Evolutionary conservation across 164 flowering plant species (phyloP), one percentile per base, ranked within the genome.

Genomic region (Platanus orientalis): DNA sequence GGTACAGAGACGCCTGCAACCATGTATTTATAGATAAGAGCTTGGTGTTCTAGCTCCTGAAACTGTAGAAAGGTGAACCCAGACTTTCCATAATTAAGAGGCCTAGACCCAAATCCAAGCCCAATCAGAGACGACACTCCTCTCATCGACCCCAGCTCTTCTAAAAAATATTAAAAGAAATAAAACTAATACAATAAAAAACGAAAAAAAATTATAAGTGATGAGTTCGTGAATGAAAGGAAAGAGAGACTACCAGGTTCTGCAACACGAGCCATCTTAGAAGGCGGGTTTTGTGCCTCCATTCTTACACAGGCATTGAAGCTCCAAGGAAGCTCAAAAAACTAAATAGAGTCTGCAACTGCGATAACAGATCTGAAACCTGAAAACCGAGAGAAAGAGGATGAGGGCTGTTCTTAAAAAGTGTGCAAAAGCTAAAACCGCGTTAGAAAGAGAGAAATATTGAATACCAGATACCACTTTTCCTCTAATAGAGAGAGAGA

Each of bases 41-140:
- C 45, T 61, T 79, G 82, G 7, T 64, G 77, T 60, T 71, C 69
- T 6, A 79, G 73, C 53, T 78, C 82, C 45, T 70, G 75, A 25
- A 73, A 21, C 57, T 79, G 82, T 39, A 69, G 39, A 57, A 66
- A 40, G 0, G 79, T 73, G 67, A 79, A 79, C 23, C 75, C 78
- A 29, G 64, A 16, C 56, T 53, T 53, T 53, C 26, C 44, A 57
- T 20, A 16, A 6, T 10, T 11, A 57, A 23, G n/a, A n/a, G n/a
- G 26, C 23, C 60, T 25, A 57, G 45, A 26, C 27, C 60, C 42
- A 34, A 34, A 25, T 42, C 21, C 11, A 28, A 56, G 59, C 45
- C 45, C 45, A 36, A 57, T 20, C 44, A 34, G 34, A 32, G 44
- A 25, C 9, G 56, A 53, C 32, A 32, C 32, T 53, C 32, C 56